Percentiles rank a stretch among this genome's conserved stretches.
Evolutionary conservation across 2,329 filamentous ascomycete genomes (phyloP).

Genomic region (Coccinonectria pachysandricola): DNA sequence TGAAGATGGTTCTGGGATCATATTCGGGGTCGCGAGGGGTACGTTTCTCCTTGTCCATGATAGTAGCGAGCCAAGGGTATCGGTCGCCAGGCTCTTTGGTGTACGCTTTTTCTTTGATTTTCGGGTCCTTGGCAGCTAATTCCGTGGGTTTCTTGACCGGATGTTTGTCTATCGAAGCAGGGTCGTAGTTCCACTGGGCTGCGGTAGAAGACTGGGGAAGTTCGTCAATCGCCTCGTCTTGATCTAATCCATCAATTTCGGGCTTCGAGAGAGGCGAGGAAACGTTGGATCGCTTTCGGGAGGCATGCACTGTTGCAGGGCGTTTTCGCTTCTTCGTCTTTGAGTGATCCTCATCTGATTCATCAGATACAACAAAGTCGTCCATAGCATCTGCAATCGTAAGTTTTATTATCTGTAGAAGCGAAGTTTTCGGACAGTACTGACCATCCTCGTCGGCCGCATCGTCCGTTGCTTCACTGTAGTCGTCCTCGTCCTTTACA

Average conservation of each 20-base stretch:
- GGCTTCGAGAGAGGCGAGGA: conserved; percentile 27
- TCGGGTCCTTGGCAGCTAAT: conserved; percentile 21
- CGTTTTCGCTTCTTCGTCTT: conserved; percentile 67
- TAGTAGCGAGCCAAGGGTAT: conserved; percentile 82
- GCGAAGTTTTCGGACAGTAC: too few species aligned
- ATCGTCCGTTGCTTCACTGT: conserved; percentile 58
- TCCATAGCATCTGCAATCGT: conserved; percentile 55
- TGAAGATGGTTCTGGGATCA: conserved; percentile 81
- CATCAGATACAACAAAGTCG: conserved; percentile 80
- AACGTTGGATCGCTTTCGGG: conserved; percentile 54
- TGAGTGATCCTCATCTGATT: conserved; percentile 57
- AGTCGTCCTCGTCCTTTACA: conserved; percentile 58
- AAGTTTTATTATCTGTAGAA: not conserved
- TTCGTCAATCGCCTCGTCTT: conserved; percentile 46
- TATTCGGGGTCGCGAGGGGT: conserved; percentile 74
- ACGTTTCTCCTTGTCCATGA: conserved; percentile 75
- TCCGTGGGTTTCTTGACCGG: conserved; percentile 25
- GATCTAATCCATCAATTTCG: conserved; percentile 31
- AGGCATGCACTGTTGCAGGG: conserved; percentile 36
- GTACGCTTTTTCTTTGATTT: conserved; percentile 58
- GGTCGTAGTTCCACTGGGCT: conserved; percentile 66
- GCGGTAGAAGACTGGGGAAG: conserved; percentile 59
- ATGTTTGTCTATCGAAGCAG: conserved; percentile 31
- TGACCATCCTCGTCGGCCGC: conserved; percentile 52
- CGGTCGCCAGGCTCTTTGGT: conserved; percentile 74